These are phyloP conservation scores for Hymenoscyphus salicellus DNA, from an alignment of 2,329 filamentous ascomycete species.

Conservation along the genomic window DNA sequence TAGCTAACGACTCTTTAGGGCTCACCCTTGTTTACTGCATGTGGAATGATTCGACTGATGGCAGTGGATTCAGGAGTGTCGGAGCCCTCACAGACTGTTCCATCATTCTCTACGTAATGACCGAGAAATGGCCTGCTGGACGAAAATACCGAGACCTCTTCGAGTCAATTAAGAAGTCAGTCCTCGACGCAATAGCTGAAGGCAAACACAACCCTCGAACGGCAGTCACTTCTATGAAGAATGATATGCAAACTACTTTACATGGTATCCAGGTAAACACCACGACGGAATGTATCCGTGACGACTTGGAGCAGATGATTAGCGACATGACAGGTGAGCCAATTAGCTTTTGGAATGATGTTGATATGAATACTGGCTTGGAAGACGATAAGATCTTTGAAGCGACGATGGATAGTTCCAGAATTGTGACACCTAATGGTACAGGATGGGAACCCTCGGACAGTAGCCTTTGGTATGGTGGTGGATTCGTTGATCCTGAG, in stretches of 20 bases:
- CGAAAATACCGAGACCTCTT: conserved; percentile 17
- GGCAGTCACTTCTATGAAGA: conserved; percentile 12
- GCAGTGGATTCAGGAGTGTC: conserved; percentile 12
- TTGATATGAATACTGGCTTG: conserved; percentile 8
- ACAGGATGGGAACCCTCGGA: background rate
- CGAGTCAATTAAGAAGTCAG: conserved; percentile 17
- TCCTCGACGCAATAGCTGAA: conserved; percentile 17
- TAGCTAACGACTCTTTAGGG: conserved; percentile 1
- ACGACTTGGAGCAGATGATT: conserved; percentile 18
- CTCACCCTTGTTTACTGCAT: conserved; percentile 19
- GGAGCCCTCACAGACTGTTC: conserved; percentile 16
- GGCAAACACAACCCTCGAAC: conserved; percentile 17
- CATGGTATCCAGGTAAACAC: conserved; percentile 14
- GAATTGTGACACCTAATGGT: background rate
- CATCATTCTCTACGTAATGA: conserved; percentile 20
- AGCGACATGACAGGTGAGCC: conserved; percentile 20
- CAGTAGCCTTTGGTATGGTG: no score
- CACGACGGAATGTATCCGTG: conserved; percentile 12
- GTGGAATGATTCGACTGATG: conserved; percentile 13
- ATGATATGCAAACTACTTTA: conserved; percentile 10
- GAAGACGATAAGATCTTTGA: background rate
- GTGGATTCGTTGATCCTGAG: no score
- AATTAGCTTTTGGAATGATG: conserved; percentile 13
- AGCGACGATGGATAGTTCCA: background rate
- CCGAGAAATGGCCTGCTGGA: conserved; percentile 14